These are phyloP conservation scores for Kodamaea kaohsiungensis DNA, from an alignment of 805 yeast species.

Conservation along the genomic window DNA sequence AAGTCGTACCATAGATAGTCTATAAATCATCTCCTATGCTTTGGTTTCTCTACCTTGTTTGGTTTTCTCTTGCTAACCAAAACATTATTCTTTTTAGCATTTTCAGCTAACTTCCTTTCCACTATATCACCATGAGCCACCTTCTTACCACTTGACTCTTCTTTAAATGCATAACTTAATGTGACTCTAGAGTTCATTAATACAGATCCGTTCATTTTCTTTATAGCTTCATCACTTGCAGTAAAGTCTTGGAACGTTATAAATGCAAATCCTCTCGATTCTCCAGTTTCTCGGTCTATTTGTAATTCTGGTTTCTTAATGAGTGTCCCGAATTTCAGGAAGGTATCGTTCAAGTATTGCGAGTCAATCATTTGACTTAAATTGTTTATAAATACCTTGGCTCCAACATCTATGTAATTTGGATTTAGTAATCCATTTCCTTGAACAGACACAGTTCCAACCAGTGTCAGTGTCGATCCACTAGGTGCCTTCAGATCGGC, in stretches of 20 bases:
- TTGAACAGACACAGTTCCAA: not conserved
- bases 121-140: constrained; percentile 73
- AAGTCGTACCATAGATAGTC: too few relatives aligned
- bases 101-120: constrained; percentile 70
- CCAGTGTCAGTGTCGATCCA: constrained; percentile 15
- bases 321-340: constrained; percentile 68
- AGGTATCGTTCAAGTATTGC: constrained; percentile 53
- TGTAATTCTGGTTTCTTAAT: constrained; percentile 50
- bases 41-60: constrained; percentile 4
- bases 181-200: constrained; percentile 65
- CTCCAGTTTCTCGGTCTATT: constrained; percentile 47
- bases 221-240: constrained; percentile 70
- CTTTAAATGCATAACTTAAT: constrained; percentile 73
- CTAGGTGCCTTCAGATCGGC: constrained; percentile 33
- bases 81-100: constrained; percentile 50
- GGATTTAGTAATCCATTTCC: constrained; percentile 13
- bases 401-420: constrained; percentile 46
- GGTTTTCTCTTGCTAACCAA: constrained; percentile 7
- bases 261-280: constrained; percentile 65
- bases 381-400: constrained; percentile 56
- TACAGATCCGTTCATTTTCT: constrained; percentile 64
- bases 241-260: constrained; percentile 64
- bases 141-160: constrained; percentile 45
- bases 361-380: constrained; percentile 68
- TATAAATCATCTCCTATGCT: not conserved